Percentiles rank a stretch among this genome's conserved stretches.
Evolutionary conservation across 345 rosid species (phyloP).

Genomic region (Dipteronia sinensis): DNA sequence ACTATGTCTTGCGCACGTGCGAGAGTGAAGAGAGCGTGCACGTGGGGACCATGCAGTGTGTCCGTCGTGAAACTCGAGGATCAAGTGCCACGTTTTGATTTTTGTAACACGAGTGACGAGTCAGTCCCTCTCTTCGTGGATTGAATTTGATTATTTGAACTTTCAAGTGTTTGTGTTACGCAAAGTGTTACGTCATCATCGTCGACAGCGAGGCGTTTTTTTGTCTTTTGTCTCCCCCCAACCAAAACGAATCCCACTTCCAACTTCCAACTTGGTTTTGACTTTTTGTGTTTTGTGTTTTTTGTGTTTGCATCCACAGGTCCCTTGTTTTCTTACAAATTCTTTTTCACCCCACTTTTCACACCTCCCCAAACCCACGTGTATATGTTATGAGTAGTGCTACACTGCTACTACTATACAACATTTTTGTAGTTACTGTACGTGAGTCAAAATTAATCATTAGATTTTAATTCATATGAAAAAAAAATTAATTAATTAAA

Average conservation of each 20-base stretch:
- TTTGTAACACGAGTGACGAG: not conserved
- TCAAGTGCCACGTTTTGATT: conserved; percentile 10
- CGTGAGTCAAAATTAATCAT: no score
- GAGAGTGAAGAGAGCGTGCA: conserved; percentile 11
- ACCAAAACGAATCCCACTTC: conserved; percentile 29
- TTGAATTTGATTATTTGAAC: not conserved
- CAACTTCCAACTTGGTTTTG: conserved; percentile 8
- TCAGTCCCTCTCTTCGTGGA: not conserved
- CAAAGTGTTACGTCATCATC: conserved; percentile 33
- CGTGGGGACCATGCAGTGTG: conserved; percentile 11
- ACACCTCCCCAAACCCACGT: no score
- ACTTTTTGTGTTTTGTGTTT: conserved; percentile 19
- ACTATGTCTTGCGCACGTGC: not conserved
- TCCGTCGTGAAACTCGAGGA: conserved; percentile 11
- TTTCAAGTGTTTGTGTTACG: conserved; percentile 13
- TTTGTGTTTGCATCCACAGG: not conserved
- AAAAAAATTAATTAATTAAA: no score
- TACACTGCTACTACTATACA: no score
- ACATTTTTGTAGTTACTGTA: no score
- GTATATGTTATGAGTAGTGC: no score
- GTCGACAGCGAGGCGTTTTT: conserved; percentile 22
- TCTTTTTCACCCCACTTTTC: not conserved
- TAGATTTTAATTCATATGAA: no score
- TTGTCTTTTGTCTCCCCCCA: conserved; percentile 21
- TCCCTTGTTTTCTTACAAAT: conserved; percentile 14